Conservation (phyloP, 352 stramenopile species). For the Globisporangium solare region DNA sequence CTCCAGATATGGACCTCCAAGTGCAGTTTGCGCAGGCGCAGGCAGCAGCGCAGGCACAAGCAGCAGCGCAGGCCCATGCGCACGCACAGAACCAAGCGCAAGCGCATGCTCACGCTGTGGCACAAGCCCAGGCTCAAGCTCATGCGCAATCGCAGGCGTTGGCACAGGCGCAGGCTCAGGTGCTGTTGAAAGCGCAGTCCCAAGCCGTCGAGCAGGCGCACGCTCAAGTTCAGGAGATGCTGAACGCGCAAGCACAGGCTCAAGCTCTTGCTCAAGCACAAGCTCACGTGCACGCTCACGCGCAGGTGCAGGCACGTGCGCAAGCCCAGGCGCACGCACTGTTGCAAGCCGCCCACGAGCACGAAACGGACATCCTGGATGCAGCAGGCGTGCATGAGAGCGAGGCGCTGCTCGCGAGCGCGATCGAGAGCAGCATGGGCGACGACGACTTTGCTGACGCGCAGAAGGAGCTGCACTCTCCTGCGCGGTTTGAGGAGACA, state of each 20-base stretch:
- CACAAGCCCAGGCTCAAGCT: constrained; percentile 24
- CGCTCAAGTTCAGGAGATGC: constrained; percentile 21
- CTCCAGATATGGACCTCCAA: constrained; percentile 8
- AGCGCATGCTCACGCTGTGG: constrained; percentile 18
- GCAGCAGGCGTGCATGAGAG: constrained; percentile 37
- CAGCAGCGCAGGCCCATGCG: neutral
- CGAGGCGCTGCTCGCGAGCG: constrained; percentile 40
- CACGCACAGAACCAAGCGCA: constrained; percentile 2
- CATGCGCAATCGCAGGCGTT: constrained; percentile 25
- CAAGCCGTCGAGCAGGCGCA: constrained; percentile 34
- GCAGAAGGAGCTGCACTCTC: constrained; percentile 11
- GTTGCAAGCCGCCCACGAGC: constrained; percentile 17
- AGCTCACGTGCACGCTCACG: constrained; percentile 18
- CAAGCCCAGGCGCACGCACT: constrained; percentile 23
- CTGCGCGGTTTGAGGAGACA: constrained; percentile 42
- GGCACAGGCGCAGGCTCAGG: constrained; percentile 27
- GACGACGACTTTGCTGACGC: constrained; percentile 19
- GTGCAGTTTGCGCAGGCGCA: constrained; percentile 3
- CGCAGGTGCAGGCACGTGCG: constrained; percentile 18
- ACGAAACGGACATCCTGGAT: constrained; percentile 39
- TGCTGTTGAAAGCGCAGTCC: constrained; percentile 25
- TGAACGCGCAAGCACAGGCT: constrained; percentile 18
- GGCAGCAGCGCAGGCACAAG: constrained; percentile 1
- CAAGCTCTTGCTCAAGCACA: constrained; percentile 23
- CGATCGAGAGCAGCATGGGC: constrained; percentile 48